Evolutionary conservation across 2,329 filamentous ascomycete species (phyloP), one percentile per base, ranked within the genome.

Genomic region (Hypoxylon sp.): DNA sequence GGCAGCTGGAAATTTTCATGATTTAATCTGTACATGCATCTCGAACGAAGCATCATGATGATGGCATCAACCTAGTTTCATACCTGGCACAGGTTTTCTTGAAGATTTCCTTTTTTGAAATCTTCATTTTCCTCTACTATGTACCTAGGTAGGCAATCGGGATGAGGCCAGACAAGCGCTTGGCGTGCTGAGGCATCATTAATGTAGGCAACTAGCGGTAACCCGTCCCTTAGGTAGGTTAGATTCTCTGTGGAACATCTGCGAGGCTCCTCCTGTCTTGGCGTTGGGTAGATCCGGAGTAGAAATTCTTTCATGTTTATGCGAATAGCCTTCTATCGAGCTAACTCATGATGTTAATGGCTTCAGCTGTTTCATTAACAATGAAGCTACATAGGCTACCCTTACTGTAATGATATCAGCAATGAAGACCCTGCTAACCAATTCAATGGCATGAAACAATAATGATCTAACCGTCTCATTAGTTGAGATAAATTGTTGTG

Each of bases 241-340:
- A 46, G 47, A 59, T 52, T 41, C 30, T 43, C 19, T 50, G 55
- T 60, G 59, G 59, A 57, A 57, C 63, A 52, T 11, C 46, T 60
- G 50, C 59, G 23, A 68, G 63, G 51, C 59, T 55, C 66, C 56
- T 29, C 45, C 46, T 19, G n/a, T 46, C 16, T 63, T 69, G 59
- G 59, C 41, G 56, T n/a, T 32, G 27, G 63, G 63, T 21, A 61
- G 56, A 67, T 67, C 63, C 57, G 60, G 59, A 69, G 59, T 61
- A 47, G 34, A 50, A 45, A 55, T 30, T 39, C 27, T 41, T 39
- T 45, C 32, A 39, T 48, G 45, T 53, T 50, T 58, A 46, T 68
- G 47, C 43, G 53, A 52, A 48, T 52, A 43, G 29, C 19, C 50
- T 52, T 43, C 51, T 27, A 30, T 43, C 27, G 16, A 27, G 34